Evolutionary conservation across 192 early-diverging fungal genomes (phyloP), one percentile per base, ranked within the genome.

Genomic region (Chytriomyces confervae): DNA sequence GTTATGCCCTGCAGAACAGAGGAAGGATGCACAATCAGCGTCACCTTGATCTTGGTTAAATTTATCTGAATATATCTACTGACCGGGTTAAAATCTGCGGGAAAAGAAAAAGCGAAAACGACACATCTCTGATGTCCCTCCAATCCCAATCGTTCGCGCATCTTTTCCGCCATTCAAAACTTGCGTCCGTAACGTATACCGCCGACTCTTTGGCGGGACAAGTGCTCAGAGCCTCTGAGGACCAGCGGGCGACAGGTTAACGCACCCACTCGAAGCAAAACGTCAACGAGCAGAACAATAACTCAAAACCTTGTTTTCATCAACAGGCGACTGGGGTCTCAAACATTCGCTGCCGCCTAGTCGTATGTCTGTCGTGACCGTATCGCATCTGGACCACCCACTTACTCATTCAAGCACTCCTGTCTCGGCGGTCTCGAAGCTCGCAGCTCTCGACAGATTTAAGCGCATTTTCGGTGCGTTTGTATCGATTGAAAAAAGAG

Each of bases 321-420:
- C 5, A 20, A 74, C 61, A 74, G 72, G 72, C 53, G 72, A 74
- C 24, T 74, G 57, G 61, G 72, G 72, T 27, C 7, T 62, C 61
- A 74, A 74, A 44, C 46, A 74, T 46, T 74, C 72, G n/a, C 72
- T 74, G 23, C 57, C 57, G 11, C 10, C 44, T 18, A 24, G 29
- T 16, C 57, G 61, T 4, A 20, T 29, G 3, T 20, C 72, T 20
- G 48, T 27, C 13, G 61, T 48, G 61, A 7, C 63, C 11, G 46
- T 47, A 9, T 23, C 18, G 1, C 7, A 16, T 27, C 23, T 74
- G n/a, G 72, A 62, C 27, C 8, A 13, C 36, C 72, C 72, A 8
- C 23, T 60, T 6, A 63, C 18, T 20, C 63, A 65, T 3, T 16
- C 64, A 18, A 16, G 8, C 9, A 11, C 10, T 7, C 60, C 11